Conservation (phyloP, 371 early-diverging fungal species). For the Mucor irregularis region DNA sequence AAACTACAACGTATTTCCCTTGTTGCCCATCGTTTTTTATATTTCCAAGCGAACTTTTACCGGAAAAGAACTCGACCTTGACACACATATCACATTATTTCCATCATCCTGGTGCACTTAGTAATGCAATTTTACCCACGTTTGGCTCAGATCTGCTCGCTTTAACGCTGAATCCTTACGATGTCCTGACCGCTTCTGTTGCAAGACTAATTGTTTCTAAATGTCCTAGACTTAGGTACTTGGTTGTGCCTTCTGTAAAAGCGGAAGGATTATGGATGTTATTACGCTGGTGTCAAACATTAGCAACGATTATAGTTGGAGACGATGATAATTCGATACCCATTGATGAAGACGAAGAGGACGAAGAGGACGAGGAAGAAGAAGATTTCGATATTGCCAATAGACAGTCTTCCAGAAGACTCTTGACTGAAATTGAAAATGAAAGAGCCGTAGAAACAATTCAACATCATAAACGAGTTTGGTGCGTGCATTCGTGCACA, state of each 20-base stretch:
- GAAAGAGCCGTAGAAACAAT: slow-evolving; percentile 41
- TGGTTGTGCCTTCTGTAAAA: slow-evolving; percentile 40
- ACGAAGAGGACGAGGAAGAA: slow-evolving; percentile 19
- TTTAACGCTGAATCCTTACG: slow-evolving; percentile 40
- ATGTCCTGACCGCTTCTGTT: slow-evolving; percentile 34
- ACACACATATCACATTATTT: slow-evolving; percentile 47
- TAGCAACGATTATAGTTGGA: slow-evolving; percentile 40
- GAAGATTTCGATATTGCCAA: neutral
- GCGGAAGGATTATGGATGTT: slow-evolving; percentile 52
- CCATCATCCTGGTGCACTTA: slow-evolving; percentile 47
- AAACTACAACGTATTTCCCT: slow-evolving; percentile 20
- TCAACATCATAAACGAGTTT: slow-evolving; percentile 41
- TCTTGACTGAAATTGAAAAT: slow-evolving; percentile 25
- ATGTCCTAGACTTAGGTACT: slow-evolving; percentile 43
- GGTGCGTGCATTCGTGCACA: slow-evolving; percentile 43
- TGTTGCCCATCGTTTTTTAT: slow-evolving; percentile 44
- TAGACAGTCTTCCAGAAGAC: slow-evolving; percentile 1
- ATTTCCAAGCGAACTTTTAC: slow-evolving; percentile 30
- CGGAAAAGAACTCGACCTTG: slow-evolving; percentile 20
- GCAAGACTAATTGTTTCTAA: slow-evolving; percentile 36
- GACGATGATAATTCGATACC: slow-evolving; percentile 12
- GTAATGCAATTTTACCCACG: slow-evolving; percentile 46
- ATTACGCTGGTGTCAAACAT: slow-evolving; percentile 40
- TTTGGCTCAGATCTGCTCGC: slow-evolving; percentile 45
- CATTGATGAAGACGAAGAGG: slow-evolving; percentile 20